Evolutionary conservation across 495 filamentous ascomycete genomes (phyloP).

Genomic region (Beverwykella pulmonaria): DNA sequence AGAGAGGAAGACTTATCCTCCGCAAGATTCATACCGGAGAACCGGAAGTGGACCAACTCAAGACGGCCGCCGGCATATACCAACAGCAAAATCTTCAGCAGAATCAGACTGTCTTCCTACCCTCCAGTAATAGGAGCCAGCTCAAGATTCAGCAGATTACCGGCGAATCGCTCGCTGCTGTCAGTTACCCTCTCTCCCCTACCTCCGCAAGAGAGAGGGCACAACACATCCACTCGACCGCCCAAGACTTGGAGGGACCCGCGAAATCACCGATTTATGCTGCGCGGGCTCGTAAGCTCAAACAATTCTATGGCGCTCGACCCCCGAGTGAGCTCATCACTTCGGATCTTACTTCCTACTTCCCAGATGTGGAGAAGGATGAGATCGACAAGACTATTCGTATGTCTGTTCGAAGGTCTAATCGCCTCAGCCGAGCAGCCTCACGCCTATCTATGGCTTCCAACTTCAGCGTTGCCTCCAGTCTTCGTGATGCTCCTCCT

Average conservation of each 20-base stretch:
- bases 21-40: slow-evolving; percentile 85
- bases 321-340: slow-evolving; percentile 97
- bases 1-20: slow-evolving; percentile 87
- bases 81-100: slow-evolving; percentile 74
- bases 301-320: slow-evolving; percentile 82
- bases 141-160: slow-evolving; percentile 80
- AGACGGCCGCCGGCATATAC: slow-evolving; percentile 79
- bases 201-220: slow-evolving; percentile 60
- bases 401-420: slow-evolving; percentile 85
- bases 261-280: slow-evolving; percentile 53
- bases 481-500: slow-evolving; percentile 82
- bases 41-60: slow-evolving; percentile 77
- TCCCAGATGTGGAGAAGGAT: slow-evolving; percentile 90
- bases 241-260: slow-evolving; percentile 60
- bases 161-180: slow-evolving; percentile 80
- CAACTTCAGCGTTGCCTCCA: slow-evolving; percentile 89
- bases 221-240: slow-evolving; percentile 65
- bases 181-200: slow-evolving; percentile 81
- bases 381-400: slow-evolving; percentile 93
- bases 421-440: slow-evolving; percentile 84
- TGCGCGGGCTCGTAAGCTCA: slow-evolving; percentile 60
- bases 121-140: slow-evolving; percentile 66
- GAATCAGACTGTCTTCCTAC: slow-evolving; percentile 66
- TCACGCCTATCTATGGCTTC: slow-evolving; percentile 91
- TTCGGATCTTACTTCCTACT: slow-evolving; percentile 92